Conservation (phyloP, 1,284 basidiomycete genomes). For the Entoloma clypeatum region DNA sequence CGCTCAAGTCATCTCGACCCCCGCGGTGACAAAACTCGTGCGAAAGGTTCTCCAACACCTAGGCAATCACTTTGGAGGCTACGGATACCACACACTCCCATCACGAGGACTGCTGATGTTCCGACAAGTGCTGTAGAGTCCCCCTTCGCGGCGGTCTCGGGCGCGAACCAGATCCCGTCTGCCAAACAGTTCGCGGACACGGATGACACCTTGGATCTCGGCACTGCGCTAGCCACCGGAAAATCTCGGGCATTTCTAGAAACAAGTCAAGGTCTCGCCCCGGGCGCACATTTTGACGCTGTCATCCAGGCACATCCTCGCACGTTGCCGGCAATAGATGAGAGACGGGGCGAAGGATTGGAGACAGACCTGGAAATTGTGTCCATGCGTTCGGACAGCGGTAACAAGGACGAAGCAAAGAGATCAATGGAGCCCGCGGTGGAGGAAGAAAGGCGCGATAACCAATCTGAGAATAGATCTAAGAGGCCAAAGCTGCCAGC, state of each 20-base stretch:
- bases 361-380: no score
- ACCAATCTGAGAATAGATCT: no score
- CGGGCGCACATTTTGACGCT: no score
- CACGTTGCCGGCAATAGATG: conserved; percentile 9
- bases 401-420: no score
- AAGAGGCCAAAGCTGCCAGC: conserved; percentile 18
- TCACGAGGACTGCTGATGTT: background rate
- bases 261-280: background rate
- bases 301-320: no score
- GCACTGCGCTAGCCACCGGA: conserved; percentile 9
- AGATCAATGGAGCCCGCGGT: no score
- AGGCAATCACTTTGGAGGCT: background rate
- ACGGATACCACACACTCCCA: background rate
- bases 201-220: conserved; percentile 11
- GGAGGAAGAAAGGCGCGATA: conserved; percentile 18
- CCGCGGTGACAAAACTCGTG: background rate
- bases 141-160: conserved; percentile 3
- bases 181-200: conserved; percentile 5
- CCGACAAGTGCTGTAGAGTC: conserved; percentile 7
- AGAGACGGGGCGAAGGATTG: no score
- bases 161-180: conserved; percentile 7
- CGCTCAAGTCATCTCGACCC: no score
- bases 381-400: no score
- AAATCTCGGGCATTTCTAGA: conserved; percentile 9
- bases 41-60: background rate